Base-by-base conservation (phyloP, 2,329 filamentous ascomycete genomes). In the Sporothrix globosa region DNA sequence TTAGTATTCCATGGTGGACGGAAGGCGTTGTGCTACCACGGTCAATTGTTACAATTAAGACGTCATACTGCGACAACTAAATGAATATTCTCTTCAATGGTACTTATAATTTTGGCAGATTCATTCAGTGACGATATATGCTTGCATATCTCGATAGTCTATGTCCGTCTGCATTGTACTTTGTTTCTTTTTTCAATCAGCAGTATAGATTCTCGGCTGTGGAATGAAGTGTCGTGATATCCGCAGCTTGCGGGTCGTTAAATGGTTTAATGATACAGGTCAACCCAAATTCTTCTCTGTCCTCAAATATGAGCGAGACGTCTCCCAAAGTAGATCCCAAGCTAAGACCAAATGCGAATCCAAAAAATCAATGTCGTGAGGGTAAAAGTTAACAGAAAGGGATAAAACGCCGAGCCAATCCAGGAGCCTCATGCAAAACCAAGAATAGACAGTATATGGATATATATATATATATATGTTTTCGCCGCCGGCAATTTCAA, bases 131-230 rank as follows among this genome's bases (percentile, higher is more conserved):
- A 48, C 3, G 6, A 44, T 41, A 10, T 46, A 27, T n/a, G 53
- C 52, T 34, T 41, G 21, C 46, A 39, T 11, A 44, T 27, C 5
- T n/a, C 13, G 46, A n/a, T n/a, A 19, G 7, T 7, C 17, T n/a
- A 17, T 39, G 4, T 61, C 1, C 30, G 9, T 50, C 30, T 63
- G 10, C 27, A 30, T 24, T 30, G 9, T 52, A 1, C 19, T 19
- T 21, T 30, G 24, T 54, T 19, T 56, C 21, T 27, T 56, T 19
- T 24, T 54, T 39, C 39, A 19, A 3, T 63, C 58, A 63, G n/a
- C 4, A 63, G 39, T 46, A 63, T 63, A 39, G 44, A 27, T 61
- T 61, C 58, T 46, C 58, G 27, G 46, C 58, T 63, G 46, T 61
- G 11, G 44, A 54, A 46, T 27, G 27, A 46, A 21, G 41, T 17